These are phyloP conservation scores for Tuber brumale DNA, from an alignment of 495 filamentous ascomycete genomes.

Conservation along the genomic window DNA sequence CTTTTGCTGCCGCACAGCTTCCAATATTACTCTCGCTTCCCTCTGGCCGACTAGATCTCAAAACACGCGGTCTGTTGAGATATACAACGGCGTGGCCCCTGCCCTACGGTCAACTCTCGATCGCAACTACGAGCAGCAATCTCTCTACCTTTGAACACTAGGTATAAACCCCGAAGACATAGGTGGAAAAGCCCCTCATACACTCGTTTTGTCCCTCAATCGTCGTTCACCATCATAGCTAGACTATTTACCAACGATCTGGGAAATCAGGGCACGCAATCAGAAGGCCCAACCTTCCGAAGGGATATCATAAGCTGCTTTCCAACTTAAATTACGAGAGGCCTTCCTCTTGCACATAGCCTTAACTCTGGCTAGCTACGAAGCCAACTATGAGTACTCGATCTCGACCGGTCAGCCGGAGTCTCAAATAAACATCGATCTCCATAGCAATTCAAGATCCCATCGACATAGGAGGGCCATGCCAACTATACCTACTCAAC, in stretches of 20 bases:
- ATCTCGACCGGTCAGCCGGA: constrained; percentile 40
- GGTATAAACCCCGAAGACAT: constrained; percentile 35
- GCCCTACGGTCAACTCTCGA: constrained; percentile 38
- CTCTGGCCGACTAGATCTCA: constrained; percentile 36
- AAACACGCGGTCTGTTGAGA: constrained; percentile 34
- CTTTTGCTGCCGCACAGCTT: constrained; percentile 23
- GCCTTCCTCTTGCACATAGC: constrained; percentile 36
- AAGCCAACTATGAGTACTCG: constrained; percentile 38
- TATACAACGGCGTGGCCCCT: constrained; percentile 40
- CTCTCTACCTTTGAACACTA: constrained; percentile 30
- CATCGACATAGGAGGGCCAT: constrained; percentile 34
- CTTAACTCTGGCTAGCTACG: constrained; percentile 39
- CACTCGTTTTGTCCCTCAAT: constrained; percentile 30
- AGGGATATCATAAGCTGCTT: neutral
- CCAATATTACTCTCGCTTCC: constrained; percentile 32
- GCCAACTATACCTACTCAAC: constrained; percentile 39
- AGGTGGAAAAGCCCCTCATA: constrained; percentile 36
- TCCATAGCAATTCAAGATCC: constrained; percentile 39
- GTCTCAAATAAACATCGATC: constrained; percentile 38
- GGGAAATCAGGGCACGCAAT: constrained; percentile 25
- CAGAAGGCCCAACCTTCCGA: neutral
- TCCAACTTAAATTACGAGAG: constrained; percentile 33
- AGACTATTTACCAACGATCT: constrained; percentile 22
- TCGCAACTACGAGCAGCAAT: constrained; percentile 39
- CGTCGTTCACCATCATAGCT: constrained; percentile 14